These are phyloP conservation scores for Lolium multiflorum DNA, from an alignment of 176 grass and related monocot genomes.

Conservation along the genomic window DNA sequence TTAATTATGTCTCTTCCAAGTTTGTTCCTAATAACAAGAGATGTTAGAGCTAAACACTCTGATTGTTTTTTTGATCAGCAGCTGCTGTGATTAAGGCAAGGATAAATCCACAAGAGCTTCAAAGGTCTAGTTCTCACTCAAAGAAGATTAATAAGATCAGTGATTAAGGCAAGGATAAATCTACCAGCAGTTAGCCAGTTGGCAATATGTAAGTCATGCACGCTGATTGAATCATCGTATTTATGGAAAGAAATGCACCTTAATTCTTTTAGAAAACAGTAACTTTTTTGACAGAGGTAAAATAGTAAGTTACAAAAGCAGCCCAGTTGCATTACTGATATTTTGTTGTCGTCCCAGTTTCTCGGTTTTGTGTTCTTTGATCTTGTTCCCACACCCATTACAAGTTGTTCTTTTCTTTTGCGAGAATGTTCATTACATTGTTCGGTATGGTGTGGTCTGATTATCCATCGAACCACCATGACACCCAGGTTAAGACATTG, in stretches of 20 bases:
- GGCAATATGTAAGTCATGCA: neutral
- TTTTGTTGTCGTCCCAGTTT: neutral
- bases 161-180: too few species aligned
- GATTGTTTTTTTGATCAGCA: neutral
- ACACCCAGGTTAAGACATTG: neutral
- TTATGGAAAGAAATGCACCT: neutral
- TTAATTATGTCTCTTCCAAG: neutral
- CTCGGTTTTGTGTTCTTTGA: neutral
- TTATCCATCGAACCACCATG: neutral
- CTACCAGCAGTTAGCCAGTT: too few species aligned
- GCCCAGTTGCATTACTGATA: neutral
- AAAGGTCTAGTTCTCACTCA: neutral
- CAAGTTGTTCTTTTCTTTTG: neutral
- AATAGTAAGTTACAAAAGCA: neutral
- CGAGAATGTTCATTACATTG: neutral
- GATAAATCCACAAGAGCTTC: neutral
- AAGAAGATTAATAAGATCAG: slow-evolving; percentile 7
- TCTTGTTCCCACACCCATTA: neutral
- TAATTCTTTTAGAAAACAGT: neutral
- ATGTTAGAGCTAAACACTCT: neutral
- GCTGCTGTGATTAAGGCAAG: slow-evolving; percentile 7
- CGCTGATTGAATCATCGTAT: neutral
- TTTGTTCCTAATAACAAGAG: neutral
- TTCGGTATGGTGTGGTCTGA: neutral
- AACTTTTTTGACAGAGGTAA: too few species aligned